Evolutionary conservation across 2,329 filamentous ascomycete species (phyloP), one percentile per base, ranked within the genome.

Genomic region (Ophiostoma novo-ulmi): DNA sequence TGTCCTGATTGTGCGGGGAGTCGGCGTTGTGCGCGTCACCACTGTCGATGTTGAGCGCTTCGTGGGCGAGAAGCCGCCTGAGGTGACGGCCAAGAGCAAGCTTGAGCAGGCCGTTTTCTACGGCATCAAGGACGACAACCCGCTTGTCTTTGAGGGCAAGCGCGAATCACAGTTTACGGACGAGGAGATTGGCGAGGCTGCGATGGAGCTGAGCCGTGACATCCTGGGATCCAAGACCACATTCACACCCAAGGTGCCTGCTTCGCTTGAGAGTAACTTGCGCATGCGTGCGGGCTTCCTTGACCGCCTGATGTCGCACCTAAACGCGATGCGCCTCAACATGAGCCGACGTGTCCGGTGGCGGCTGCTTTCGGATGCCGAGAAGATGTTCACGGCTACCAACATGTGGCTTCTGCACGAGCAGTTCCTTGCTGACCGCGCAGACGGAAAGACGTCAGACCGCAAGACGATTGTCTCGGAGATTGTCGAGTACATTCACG

Each of bases 31-130:
- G 36, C 85, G 88, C 68, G 79, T 91, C 61, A 82, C 86, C 22
- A 83, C 86, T 26, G 83, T 84, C 8, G 86, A 89, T 68, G 80
- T 87, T 65, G 84, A 87, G 73, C 86, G 84, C 72, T 88, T 90
- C 75, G 83, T 83, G 14, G 86, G 85, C 73, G 85, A 86, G 69
- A 80, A 81, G 69, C 83, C 87, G 5, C 88, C 87, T 1, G 80
- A 83, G 74, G 87, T 97, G 20, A 94, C 91, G 0, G 91, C 92
- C 7, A 95, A 93, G 80, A 92, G 89, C 80, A 97, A 95, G 80
- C 85, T 99, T 58, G 93, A 97, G 77, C 94, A 99, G 80, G 94
- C 94, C 2, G 91, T 98, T 0, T 98, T 97, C 80, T 98, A 93
- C 77, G 94, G 94, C 1, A 88, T 88, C 67, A 88, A 91, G 77